Evolutionary conservation across 768 basidiomycete genomes (phyloP).

Genomic region (Mycena crocata): DNA sequence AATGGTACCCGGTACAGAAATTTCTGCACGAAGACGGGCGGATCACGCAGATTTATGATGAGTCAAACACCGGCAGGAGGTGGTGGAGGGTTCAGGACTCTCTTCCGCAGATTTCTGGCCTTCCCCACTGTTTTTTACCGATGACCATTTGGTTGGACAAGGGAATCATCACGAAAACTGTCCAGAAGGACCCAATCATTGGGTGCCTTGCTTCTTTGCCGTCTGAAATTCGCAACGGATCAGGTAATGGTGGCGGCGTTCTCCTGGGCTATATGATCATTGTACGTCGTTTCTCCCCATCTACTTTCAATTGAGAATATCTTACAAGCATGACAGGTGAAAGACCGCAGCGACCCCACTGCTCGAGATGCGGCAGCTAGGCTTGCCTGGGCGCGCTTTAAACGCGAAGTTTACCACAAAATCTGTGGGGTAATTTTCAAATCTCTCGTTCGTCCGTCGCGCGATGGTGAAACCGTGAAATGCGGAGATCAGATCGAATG

Average conservation of each 20-base stretch:
- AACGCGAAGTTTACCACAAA: not conserved
- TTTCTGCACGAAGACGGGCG: slow-evolving; percentile 11
- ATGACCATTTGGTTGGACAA: slow-evolving; percentile 16
- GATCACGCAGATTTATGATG: slow-evolving; percentile 17
- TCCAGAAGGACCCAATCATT: not conserved
- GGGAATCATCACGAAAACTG: slow-evolving; percentile 13
- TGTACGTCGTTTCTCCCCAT: not conserved
- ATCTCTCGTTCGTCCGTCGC: not conserved
- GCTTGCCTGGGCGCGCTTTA: not conserved
- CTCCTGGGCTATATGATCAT: slow-evolving; percentile 9
- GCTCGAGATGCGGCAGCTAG: not conserved
- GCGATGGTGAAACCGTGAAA: not conserved
- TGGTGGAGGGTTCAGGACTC: slow-evolving; percentile 27
- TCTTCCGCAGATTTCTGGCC: not conserved
- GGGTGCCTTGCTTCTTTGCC: not conserved
- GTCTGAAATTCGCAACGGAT: slow-evolving; percentile 2
- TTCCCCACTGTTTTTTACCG: slow-evolving; percentile 19
- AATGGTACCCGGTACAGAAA: slow-evolving; percentile 24
- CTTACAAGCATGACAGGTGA: not conserved
- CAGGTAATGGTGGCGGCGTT: not conserved
- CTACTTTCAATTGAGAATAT: not conserved
- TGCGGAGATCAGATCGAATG: not conserved
- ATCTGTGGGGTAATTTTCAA: not conserved
- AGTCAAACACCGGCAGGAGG: slow-evolving; percentile 19
- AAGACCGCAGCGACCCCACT: not conserved